A percentile compares a stretch with the other conserved stretches of the same genome.
Evolutionary conservation across 768 basidiomycete species (phyloP).

Genomic region (Russula sp.): DNA sequence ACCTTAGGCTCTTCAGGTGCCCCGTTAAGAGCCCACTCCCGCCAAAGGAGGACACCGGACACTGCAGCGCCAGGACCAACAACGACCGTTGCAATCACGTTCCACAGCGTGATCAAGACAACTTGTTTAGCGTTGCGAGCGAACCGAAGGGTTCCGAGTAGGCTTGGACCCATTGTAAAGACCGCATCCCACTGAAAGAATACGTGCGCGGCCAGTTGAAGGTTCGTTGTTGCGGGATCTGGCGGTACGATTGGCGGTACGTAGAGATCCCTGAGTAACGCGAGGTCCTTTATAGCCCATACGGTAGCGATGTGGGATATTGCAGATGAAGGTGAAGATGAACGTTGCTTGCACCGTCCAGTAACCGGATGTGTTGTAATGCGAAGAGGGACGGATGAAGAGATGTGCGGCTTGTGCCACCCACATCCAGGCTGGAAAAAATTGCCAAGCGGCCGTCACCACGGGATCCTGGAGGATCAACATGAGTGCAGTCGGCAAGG

Average conservation of each 20-base stretch:
- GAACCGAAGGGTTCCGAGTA: slow-evolving; percentile 26
- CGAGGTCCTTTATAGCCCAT: slow-evolving; percentile 9
- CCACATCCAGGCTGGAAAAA: slow-evolving; percentile 27
- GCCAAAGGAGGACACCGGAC: slow-evolving; percentile 26
- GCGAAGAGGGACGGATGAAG: slow-evolving; percentile 26
- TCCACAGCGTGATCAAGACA: slow-evolving; percentile 17
- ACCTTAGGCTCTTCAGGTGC: not conserved
- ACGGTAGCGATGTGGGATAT: slow-evolving; percentile 22
- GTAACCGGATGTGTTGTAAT: slow-evolving; percentile 24
- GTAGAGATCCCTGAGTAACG: slow-evolving; percentile 18
- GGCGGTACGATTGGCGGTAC: slow-evolving; percentile 12
- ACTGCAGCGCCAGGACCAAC: slow-evolving; percentile 28
- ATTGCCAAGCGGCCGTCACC: slow-evolving; percentile 27
- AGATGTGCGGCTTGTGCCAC: slow-evolving; percentile 15
- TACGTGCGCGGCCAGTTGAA: slow-evolving; percentile 10
- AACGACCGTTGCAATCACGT: slow-evolving; percentile 10
- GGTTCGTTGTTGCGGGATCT: slow-evolving; percentile 9
- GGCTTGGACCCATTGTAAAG: slow-evolving; percentile 19
- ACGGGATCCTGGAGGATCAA: slow-evolving; percentile 20
- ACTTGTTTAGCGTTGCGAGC: slow-evolving; percentile 11
- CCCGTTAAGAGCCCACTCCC: slow-evolving; percentile 25
- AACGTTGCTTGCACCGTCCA: slow-evolving; percentile 24
- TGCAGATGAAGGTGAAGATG: slow-evolving; percentile 24
- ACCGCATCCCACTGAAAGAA: slow-evolving; percentile 26
- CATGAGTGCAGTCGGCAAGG: slow-evolving; percentile 21